Conservation (phyloP, 768 basidiomycete genomes). For the Amanita subjunquillea region DNA sequence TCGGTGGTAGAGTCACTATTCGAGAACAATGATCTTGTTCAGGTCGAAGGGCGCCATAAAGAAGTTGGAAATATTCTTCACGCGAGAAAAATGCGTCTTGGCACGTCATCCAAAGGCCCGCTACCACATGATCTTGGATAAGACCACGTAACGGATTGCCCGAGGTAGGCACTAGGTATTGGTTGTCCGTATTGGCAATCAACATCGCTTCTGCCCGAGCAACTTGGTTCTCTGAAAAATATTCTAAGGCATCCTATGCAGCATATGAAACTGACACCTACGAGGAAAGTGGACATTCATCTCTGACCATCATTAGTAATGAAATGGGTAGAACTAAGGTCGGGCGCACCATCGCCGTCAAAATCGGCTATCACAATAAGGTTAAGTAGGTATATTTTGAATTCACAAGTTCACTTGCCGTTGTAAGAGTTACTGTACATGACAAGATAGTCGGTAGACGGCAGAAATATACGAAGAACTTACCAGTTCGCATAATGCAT, state of each 20-base stretch:
- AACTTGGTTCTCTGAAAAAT: conserved; percentile 72
- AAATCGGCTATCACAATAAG: conserved; percentile 56
- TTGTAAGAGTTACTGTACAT: conserved; percentile 87
- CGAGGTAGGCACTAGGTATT: conserved; percentile 98
- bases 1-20: conserved; percentile 76
- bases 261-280: conserved; percentile 28
- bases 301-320: conserved; percentile 37
- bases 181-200: conserved; percentile 96
- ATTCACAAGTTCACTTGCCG: conserved; percentile 35
- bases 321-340: conserved; percentile 1
- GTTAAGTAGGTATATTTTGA: background rate
- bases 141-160: conserved; percentile 95
- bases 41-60: conserved; percentile 89
- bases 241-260: background rate
- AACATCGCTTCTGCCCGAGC: conserved; percentile 90
- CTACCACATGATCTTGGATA: conserved; percentile 98
- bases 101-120: conserved; percentile 98
- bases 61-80: conserved; percentile 91
- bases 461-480: conserved; percentile 15
- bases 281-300: conserved; percentile 99
- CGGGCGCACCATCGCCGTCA: conserved; percentile 71
- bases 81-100: conserved; percentile 92
- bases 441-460: conserved; percentile 9
- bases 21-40: conserved; percentile 61
- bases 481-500: conserved; percentile 99